Conservation (phyloP, 306 rosid genomes). For the Lotus japonicus region DNA sequence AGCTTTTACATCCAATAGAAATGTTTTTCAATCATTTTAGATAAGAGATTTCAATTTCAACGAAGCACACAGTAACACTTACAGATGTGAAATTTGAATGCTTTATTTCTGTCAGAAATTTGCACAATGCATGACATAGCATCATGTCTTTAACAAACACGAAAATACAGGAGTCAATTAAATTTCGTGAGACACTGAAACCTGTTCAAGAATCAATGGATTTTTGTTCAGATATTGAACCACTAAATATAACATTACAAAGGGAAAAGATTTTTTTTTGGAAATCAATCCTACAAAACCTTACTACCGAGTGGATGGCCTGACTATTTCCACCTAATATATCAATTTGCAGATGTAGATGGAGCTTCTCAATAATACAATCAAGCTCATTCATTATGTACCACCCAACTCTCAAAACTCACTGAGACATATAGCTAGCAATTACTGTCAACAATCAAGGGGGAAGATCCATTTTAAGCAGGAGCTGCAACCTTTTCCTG, state of each 20-base stretch:
- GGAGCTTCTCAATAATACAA: conserved; percentile 15
- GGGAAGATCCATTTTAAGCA: conserved; percentile 29
- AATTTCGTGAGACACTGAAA: conserved; percentile 15
- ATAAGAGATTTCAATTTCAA: not conserved
- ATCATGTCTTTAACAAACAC: conserved; percentile 5
- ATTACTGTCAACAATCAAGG: not conserved
- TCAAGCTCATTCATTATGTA: conserved; percentile 17
- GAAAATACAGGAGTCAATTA: not conserved
- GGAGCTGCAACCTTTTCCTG: conserved; percentile 56
- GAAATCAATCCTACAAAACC: conserved; percentile 28
- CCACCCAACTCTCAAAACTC: conserved; percentile 13
- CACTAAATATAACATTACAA: conserved; percentile 9
- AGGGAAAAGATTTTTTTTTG: not conserved
- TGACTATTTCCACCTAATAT: conserved; percentile 11
- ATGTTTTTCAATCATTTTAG: not conserved
- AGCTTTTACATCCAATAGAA: not conserved
- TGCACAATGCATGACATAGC: conserved; percentile 8
- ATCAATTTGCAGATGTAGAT: conserved; percentile 13
- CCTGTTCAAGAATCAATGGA: conserved; percentile 16
- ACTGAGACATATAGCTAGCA: not conserved
- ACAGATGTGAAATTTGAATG: not conserved
- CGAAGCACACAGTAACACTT: not conserved
- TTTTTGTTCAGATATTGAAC: conserved; percentile 12
- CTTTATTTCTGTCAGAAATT: conserved; percentile 8
- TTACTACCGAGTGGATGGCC: not conserved